Conservation (phyloP, 2,329 filamentous ascomycete species). For the Coccinonectria pachysandricola region DNA sequence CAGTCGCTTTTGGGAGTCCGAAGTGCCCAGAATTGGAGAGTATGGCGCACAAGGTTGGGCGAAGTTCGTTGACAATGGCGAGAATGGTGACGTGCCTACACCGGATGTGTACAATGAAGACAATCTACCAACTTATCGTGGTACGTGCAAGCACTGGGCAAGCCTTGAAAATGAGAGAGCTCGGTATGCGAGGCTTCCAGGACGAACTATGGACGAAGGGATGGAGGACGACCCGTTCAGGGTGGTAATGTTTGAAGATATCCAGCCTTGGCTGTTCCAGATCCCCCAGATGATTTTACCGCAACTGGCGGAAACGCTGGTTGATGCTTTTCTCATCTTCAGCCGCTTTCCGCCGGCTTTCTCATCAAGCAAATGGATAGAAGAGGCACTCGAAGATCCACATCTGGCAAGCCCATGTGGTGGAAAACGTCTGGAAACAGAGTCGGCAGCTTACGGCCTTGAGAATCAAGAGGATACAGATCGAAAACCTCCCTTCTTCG, state of each 20-base stretch:
- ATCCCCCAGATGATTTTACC: constrained; percentile 31
- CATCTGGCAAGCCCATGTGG: constrained; percentile 12
- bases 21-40: constrained; percentile 71
- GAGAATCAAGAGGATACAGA: constrained; percentile 14
- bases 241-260: constrained; percentile 69
- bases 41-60: constrained; percentile 59
- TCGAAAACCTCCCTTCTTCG: constrained; percentile 20
- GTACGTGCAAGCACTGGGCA: constrained; percentile 42
- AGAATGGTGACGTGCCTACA: constrained; percentile 31
- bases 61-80: constrained; percentile 31
- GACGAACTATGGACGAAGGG: constrained; percentile 63
- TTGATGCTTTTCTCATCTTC: constrained; percentile 64
- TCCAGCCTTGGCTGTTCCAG: constrained; percentile 51
- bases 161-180: constrained; percentile 42
- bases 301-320: constrained; percentile 33
- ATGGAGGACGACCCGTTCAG: constrained; percentile 74
- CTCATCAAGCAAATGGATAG: constrained; percentile 18
- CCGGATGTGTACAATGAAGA: constrained; percentile 8
- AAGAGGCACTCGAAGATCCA: constrained; percentile 21
- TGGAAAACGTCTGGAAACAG: constrained; percentile 1
- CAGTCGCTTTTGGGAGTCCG: constrained; percentile 77
- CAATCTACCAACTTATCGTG: constrained; percentile 21
- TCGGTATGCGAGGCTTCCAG: constrained; percentile 47
- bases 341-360: constrained; percentile 48
- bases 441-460: not conserved